Percentiles rank a stretch among this genome's conserved stretches.
Evolutionary conservation across 768 basidiomycete species (phyloP).

Genomic region (Piloderma croceum): DNA sequence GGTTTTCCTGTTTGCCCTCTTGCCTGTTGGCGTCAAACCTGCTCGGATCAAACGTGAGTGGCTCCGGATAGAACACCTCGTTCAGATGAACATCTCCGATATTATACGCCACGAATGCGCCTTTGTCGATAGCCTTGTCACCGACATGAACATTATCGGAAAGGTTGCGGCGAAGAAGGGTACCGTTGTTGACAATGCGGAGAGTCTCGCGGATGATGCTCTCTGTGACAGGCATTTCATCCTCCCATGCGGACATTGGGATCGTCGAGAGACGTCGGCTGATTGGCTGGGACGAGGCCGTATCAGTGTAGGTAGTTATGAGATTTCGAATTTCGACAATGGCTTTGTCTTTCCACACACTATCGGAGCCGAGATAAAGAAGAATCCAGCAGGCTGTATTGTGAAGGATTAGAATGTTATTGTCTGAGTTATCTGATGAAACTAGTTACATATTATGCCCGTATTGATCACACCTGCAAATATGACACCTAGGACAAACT

Average conservation of each 20-base stretch:
- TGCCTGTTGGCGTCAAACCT: constrained; percentile 38
- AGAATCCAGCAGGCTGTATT: constrained; percentile 63
- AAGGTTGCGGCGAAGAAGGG: constrained; percentile 9
- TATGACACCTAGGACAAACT: constrained; percentile 15
- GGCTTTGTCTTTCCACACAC: constrained; percentile 62
- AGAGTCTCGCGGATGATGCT: constrained; percentile 7
- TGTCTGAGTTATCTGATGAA: constrained; percentile 73
- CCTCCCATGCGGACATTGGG: constrained; percentile 10
- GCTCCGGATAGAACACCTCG: constrained; percentile 30
- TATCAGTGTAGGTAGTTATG: constrained; percentile 28
- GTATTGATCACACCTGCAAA: constrained; percentile 71
- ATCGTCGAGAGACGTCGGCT: constrained; percentile 7
- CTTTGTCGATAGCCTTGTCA: constrained; percentile 21
- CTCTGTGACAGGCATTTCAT: constrained; percentile 7
- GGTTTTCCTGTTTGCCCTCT: constrained; percentile 39
- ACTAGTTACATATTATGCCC: constrained; percentile 76
- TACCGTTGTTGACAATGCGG: constrained; percentile 4
- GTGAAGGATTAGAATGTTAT: constrained; percentile 28
- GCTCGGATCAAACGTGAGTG: constrained; percentile 32
- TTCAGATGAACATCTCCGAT: constrained; percentile 31
- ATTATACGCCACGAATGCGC: constrained; percentile 32
- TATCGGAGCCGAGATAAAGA: constrained; percentile 63
- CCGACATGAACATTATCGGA: constrained; percentile 1
- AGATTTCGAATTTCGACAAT: constrained; percentile 53
- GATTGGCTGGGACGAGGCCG: constrained; percentile 4